Evolutionary conservation across 1,284 basidiomycete genomes (phyloP), one percentile per base, ranked within the genome.

Genomic region (Rugosomyces carneus): DNA sequence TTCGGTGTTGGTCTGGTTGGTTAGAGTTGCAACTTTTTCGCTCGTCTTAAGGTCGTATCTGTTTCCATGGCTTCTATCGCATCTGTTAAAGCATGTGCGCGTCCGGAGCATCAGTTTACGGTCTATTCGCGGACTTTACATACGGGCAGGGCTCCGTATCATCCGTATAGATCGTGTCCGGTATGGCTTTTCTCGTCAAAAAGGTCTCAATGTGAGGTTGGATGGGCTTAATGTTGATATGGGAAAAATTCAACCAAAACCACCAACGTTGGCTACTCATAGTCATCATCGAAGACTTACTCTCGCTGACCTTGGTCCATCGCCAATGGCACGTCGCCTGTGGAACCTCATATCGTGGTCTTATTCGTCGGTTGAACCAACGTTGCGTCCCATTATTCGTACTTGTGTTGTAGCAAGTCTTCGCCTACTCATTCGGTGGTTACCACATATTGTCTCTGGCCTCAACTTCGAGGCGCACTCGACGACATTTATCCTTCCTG

Each of bases 61-160:
- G 47, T 71, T 76, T 1, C 84, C 84, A 44, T 79, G 74, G 60
- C 62, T 82, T 36, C 68, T 88, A 20, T 67, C 71, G 39, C 70
- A 71, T 32, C 63, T 80, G 47, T 82, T 81, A 8, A 72, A 70
- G 39, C 81, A 78, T 53, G 66, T 88, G 49, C 78, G 78, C 16
- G 71, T 86, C 23, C 74, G 79, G 35, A 86, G 81, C 57, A 72
- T 88, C 46, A 88, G 86, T 58, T 65, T 85, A 35, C 76, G 83
- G 43, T 89, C 86, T 19, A 78, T 89, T 51, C 78, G 83, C 38
- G 85, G 86, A 19, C 67, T 89, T 29, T 86, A 83, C 62, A 72
- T 86, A 48, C 72, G 75, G 40, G 68, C 67, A 34, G 77, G 79
- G 34, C 64, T 60, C 42, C 66, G 71, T 44, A 77, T 72, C 32